Conservation (phyloP, 805 yeast genomes). For the Monosporozyma aerobia region DNA sequence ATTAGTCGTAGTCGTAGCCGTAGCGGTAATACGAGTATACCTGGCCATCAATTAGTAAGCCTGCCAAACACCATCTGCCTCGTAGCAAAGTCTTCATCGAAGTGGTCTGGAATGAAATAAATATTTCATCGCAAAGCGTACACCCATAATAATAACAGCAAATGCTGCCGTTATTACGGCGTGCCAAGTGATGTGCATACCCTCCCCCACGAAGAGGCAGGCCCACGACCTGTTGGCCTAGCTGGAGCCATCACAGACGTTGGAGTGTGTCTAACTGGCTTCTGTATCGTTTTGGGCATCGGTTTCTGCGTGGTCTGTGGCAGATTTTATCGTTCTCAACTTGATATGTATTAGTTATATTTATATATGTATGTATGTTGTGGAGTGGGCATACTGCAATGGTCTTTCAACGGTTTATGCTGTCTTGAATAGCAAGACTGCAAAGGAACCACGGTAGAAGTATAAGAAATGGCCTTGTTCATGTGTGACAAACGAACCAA, state of each 20-base stretch:
- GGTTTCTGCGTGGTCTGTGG: no score
- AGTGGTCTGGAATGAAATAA: no score
- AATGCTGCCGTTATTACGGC: not conserved
- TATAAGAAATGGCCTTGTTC: constrained; percentile 66
- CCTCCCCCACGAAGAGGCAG: not conserved
- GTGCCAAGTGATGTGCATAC: not conserved
- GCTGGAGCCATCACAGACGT: no score
- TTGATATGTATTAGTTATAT: not conserved
- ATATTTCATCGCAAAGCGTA: no score
- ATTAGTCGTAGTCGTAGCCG: no score
- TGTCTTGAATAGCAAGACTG: constrained; percentile 62
- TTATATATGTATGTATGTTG: not conserved
- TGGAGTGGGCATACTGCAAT: constrained; percentile 6
- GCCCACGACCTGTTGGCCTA: no score
- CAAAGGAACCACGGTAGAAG: constrained; percentile 60
- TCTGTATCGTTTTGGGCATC: no score
- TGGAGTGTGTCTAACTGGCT: no score
- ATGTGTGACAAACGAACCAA: constrained; percentile 73
- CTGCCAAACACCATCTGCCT: no score
- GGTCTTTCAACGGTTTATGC: constrained; percentile 28
- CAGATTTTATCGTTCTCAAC: not conserved
- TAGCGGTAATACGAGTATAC: no score
- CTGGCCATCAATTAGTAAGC: no score
- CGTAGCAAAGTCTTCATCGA: no score
- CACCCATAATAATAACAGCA: not conserved